These are phyloP conservation scores for Chaetomiaceae sp. DNA, from an alignment of 2,329 filamentous ascomycete genomes.

Conservation along the genomic window DNA sequence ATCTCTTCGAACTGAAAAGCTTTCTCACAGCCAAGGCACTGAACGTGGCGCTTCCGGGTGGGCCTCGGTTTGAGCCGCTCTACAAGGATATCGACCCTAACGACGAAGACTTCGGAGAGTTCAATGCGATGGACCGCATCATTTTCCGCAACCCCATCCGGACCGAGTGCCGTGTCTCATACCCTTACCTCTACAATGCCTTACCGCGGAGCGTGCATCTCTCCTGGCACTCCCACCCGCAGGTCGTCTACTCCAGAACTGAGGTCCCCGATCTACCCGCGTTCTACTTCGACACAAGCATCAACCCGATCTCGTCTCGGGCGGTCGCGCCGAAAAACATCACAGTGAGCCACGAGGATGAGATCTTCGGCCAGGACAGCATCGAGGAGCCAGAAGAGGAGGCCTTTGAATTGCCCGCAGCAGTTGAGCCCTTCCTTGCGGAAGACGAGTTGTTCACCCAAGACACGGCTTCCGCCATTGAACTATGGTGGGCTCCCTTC, in stretches of 20 bases:
- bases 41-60: constrained; percentile 96
- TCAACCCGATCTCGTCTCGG: constrained; percentile 94
- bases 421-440: constrained; percentile 79
- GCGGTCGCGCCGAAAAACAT: constrained; percentile 92
- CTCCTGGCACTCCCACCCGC: constrained; percentile 90
- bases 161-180: constrained; percentile 92
- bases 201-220: constrained; percentile 89
- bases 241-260: constrained; percentile 82
- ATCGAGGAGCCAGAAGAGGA: constrained; percentile 72
- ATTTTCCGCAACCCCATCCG: constrained; percentile 94
- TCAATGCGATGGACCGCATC: constrained; percentile 98
- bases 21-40: constrained; percentile 95
- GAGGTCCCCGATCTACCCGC: constrained; percentile 87
- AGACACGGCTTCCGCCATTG: constrained; percentile 85
- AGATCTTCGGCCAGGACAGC: constrained; percentile 79
- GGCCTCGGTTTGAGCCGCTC: constrained; percentile 89
- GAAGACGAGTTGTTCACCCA: constrained; percentile 86
- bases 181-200: constrained; percentile 93
- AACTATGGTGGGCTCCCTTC: constrained; percentile 96
- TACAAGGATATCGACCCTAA: constrained; percentile 99
- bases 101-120: constrained; percentile 98
- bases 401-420: constrained; percentile 74
- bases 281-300: constrained; percentile 96
- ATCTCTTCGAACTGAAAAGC: constrained; percentile 92
- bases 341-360: constrained; percentile 86